phyloP scores from a whole-genome alignment of 306 rosid genomes.

The Fagus crenata region DNA sequence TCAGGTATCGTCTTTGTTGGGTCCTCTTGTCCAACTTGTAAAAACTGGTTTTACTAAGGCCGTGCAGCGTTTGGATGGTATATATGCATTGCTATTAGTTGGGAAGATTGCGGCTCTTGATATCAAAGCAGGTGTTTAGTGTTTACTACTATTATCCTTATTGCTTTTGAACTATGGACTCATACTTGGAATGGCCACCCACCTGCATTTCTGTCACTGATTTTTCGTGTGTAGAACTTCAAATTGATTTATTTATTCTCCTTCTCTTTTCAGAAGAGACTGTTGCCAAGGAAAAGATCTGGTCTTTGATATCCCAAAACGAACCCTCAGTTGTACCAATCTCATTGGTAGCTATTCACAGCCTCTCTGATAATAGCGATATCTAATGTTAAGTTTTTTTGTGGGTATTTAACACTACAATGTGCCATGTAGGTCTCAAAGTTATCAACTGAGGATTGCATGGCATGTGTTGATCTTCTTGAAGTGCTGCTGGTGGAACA shows the following conservation, averaged over 20 bases:
- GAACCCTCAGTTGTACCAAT: constrained; percentile 85
- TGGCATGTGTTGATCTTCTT: constrained; percentile 79
- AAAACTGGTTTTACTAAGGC: constrained; percentile 94
- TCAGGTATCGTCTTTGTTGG: constrained; percentile 70
- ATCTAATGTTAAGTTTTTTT: constrained; percentile 9
- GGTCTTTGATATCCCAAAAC: constrained; percentile 79
- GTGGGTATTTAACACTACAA: constrained; percentile 21
- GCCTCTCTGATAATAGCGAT: constrained; percentile 18
- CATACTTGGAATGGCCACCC: not conserved
- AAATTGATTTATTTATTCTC: constrained; percentile 24
- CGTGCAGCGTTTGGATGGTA: constrained; percentile 92
- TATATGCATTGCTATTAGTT: constrained; percentile 82
- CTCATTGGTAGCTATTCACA: constrained; percentile 58
- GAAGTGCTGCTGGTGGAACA: constrained; percentile 78
- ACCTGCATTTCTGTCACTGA: constrained; percentile 5
- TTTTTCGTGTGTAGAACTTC: constrained; percentile 2
- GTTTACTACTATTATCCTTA: not conserved
- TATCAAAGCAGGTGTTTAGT: constrained; percentile 79
- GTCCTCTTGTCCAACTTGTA: constrained; percentile 81
- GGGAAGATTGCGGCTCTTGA: constrained; percentile 85
- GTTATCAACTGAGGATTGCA: constrained; percentile 71
- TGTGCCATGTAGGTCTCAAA: constrained; percentile 67
- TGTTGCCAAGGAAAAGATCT: constrained; percentile 79
- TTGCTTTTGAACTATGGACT: constrained; percentile 15
- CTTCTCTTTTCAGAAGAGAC: constrained; percentile 59